Base-by-base conservation (phyloP, 495 filamentous ascomycete species). In the Neurospora discreta region DNA sequence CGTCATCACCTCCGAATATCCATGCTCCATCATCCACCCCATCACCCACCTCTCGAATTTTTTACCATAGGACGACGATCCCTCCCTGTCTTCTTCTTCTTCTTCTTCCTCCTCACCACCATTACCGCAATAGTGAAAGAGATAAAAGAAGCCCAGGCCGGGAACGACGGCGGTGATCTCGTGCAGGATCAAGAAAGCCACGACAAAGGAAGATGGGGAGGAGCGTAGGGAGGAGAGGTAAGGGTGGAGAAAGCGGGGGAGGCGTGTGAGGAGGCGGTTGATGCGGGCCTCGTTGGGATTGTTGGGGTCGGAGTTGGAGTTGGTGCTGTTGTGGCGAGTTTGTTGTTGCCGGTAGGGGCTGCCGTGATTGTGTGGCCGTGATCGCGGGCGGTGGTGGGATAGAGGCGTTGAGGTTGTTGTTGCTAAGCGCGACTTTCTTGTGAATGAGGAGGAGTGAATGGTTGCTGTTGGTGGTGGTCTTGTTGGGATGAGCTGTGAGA, bases 161-260 rank as follows among this genome's bases (percentile, higher is more conserved):
- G 95, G 94, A 5, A 93, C 73, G 16, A 98, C 80, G 20, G 95
- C 95, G 0, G 95, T 98, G 40, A 96, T 72, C 79, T 99, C 95
- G 84, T 99, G 95, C 0, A 99, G 87, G 46, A 97, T 82, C 11
- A 99, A 82, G 79, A 99, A 99, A 3, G 95, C 88, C 8, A 89
- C 89, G 44, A 97, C 84, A 81, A 97, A 93, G 3, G 92, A 91
- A 30, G 93, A 74, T 0, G 95, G 95, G 11, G 93, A 94, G 68
- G 85, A 82, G 71, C 89, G 85, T 11, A 99, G 85, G 20, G 88
- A 88, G 18, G 81, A 80, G 43, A 91, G 90, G 80, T 92, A 93
- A 46, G 80, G 81, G 30, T 85, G 90, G 20, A 97, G 85, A 42
- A 77, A 76, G 10, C 71, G 79, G 1, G 89, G 88, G 20, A 89